Evolutionary conservation across 2,329 filamentous ascomycete species (phyloP).

Genomic region (Aspergillus cejpii): DNA sequence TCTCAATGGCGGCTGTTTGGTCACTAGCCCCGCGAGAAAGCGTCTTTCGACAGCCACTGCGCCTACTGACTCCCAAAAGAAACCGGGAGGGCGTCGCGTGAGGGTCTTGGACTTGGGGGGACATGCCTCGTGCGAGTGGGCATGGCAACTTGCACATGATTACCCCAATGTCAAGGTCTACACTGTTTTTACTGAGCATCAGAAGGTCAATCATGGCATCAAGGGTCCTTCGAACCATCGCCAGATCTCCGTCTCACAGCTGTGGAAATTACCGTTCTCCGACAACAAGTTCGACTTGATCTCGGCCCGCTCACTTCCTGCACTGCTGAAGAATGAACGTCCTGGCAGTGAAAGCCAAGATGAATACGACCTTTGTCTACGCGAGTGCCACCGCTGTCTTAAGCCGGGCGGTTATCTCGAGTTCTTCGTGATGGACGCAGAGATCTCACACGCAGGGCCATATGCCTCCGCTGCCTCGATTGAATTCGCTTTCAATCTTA

Average conservation of each 20-base stretch:
- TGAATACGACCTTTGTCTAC: conserved; percentile 79
- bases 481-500: conserved; percentile 86
- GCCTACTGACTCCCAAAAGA: conserved; percentile 18
- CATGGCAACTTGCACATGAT: conserved; percentile 82
- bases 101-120: conserved; percentile 82
- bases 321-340: conserved; percentile 63
- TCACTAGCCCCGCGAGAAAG: conserved; percentile 49
- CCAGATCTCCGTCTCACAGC: conserved; percentile 66
- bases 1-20: conserved; percentile 54
- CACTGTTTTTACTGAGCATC: conserved; percentile 73
- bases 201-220: conserved; percentile 66
- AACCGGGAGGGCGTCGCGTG: conserved; percentile 43
- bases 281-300: conserved; percentile 85
- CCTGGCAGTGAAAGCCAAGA: conserved; percentile 63
- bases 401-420: conserved; percentile 92
- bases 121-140: conserved; percentile 83
- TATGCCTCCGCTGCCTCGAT: conserved; percentile 74
- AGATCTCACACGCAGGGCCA: conserved; percentile 77
- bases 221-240: conserved; percentile 83
- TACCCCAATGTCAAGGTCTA: conserved; percentile 81
- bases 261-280: conserved; percentile 78
- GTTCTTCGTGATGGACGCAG: conserved; percentile 81
- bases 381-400: conserved; percentile 81
- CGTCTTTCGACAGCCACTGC: conserved; percentile 27
- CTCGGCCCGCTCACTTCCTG: conserved; percentile 79